These are phyloP conservation scores for Polyporus tsugae DNA, from an alignment of 1,284 basidiomycete species.

Conservation along the genomic window DNA sequence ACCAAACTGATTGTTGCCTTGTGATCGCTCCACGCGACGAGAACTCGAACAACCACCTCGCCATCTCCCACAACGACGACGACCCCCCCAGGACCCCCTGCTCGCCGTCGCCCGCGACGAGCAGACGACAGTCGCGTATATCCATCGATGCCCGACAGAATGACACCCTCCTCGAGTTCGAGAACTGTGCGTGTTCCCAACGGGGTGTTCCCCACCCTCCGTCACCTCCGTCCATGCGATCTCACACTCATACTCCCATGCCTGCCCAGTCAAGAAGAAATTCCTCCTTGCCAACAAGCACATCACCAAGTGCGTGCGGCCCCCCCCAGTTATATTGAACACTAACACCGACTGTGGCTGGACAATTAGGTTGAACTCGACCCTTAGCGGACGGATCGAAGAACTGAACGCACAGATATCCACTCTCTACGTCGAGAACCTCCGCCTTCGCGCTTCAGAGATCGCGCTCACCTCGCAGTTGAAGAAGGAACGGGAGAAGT, in stretches of 20 bases:
- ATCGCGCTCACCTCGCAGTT: conserved; percentile 77
- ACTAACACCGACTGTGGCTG: conserved; percentile 6
- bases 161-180: conserved; percentile 82
- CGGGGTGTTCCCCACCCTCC: conserved; percentile 13
- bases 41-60: conserved; percentile 34
- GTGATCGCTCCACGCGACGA: conserved; percentile 16
- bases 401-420: conserved; percentile 85
- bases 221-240: conserved; percentile 25
- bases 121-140: conserved; percentile 80
- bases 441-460: conserved; percentile 79
- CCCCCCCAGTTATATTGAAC: conserved; percentile 5
- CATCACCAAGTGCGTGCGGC: conserved; percentile 77
- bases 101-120: conserved; percentile 60
- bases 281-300: conserved; percentile 89
- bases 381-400: conserved; percentile 81
- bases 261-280: conserved; percentile 82
- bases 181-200: conserved; percentile 68
- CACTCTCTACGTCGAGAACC: conserved; percentile 79
- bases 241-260: conserved; percentile 29
- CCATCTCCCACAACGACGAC: conserved; percentile 26
- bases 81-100: conserved; percentile 18
- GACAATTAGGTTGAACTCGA: conserved; percentile 76
- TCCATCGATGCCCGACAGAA: conserved; percentile 74
- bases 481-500: conserved; percentile 80
- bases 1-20: conserved; percentile 16